Base-by-base conservation (phyloP, 768 basidiomycete species). In the Dentipellis sp. region DNA sequence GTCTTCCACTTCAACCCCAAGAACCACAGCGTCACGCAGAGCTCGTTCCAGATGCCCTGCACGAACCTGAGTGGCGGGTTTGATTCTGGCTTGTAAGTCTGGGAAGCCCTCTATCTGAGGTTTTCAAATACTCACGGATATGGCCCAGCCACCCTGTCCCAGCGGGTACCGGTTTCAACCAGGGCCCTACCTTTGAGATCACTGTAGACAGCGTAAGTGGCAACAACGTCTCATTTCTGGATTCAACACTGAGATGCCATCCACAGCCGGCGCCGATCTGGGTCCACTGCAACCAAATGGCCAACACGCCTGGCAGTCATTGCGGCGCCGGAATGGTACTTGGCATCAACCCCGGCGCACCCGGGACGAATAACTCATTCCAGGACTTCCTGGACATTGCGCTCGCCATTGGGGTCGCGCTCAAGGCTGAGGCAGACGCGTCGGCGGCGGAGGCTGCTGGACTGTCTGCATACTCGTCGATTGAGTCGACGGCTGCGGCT, bases 11-110 rank as follows among this genome's bases (percentile, higher is more conserved):
- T 66, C 66, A 34, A 59, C 12, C 52, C 56, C 50, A 68, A 67
- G 45, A 69, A 68, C 56, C 69, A 70, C 59, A 60, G 58, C 7
- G 67, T 66, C 11, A 66, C 65, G 14, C 66, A 71, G 54, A 64
- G 65, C 1, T 56, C 61, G 2, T 69, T 71, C 58, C 48, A 47
- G 4, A n/a, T 42, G 11, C 69, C 69, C 7, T 71, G 69, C 59
- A 17, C 56, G 19, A 49, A 35, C 2, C 16, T 59, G 3, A 16
- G 19, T 1, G 58, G 54, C 39, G 69, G 68, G 5, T 65, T 71
- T 45, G 62, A 68, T 54, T 57, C 64, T 56, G 65, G 63, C 35
- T 71, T 71, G 67, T 68, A 51, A 49, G 65, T 62, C 23, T 12
- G 12, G 40, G 40, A 16, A n/a, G 21, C 3, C 17, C 4, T 4